Percentiles rank a stretch among this genome's conserved stretches.
These are phyloP conservation scores for Backusella australiensis DNA, from an alignment of 192 early-diverging fungal species.

Conservation along the genomic window DNA sequence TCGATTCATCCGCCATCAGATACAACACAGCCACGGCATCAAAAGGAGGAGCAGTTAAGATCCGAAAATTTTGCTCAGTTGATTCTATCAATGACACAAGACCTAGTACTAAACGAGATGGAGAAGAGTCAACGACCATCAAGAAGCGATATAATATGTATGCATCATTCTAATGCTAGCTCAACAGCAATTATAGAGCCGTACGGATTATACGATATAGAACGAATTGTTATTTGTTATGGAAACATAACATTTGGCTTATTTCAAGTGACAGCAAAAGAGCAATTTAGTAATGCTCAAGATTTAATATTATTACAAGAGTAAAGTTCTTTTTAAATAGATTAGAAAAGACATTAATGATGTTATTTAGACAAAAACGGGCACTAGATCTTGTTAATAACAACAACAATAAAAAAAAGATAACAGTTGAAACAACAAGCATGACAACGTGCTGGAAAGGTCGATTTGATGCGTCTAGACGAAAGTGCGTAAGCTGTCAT, in stretches of 20 bases:
- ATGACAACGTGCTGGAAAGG: not conserved
- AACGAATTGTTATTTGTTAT: not conserved
- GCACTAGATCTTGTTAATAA: not conserved
- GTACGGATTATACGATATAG: not conserved
- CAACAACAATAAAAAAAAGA: not conserved
- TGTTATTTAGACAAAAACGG: not conserved
- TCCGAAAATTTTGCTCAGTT: not conserved
- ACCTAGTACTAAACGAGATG: not conserved
- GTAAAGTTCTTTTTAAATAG: not conserved
- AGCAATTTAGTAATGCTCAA: not conserved
- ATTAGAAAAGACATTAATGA: not conserved
- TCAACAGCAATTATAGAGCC: not conserved
- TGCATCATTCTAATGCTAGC: not conserved
- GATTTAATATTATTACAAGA: not conserved
- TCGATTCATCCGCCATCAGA: not conserved
- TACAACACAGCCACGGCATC: not conserved
- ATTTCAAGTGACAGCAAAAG: not conserved
- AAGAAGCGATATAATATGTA: not conserved
- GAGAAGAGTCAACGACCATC: not conserved
- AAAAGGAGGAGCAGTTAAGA: not conserved
- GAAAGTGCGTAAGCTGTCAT: constrained; percentile 17
- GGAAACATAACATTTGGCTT: constrained; percentile 7
- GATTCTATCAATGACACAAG: not conserved
- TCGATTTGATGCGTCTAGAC: not conserved
- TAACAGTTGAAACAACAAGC: not conserved